Conservation (phyloP, 2,329 filamentous ascomycete species). For the Rugonectria rugulosa region DNA sequence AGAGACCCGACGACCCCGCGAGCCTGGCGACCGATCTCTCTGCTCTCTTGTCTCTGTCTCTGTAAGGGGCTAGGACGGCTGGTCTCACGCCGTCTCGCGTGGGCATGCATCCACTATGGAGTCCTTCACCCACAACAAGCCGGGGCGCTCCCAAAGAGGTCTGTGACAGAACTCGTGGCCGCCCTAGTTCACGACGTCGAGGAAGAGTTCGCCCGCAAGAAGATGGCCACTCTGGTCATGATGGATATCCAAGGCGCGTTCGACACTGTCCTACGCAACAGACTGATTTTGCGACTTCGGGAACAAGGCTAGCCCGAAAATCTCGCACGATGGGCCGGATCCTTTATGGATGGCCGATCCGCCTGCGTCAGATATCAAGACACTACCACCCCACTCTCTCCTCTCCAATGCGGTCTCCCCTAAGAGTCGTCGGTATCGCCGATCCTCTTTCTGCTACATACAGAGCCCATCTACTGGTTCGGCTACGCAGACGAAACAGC, state of each 20-base stretch:
- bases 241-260: conserved; percentile 30
- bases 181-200: conserved; percentile 31
- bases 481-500: conserved; percentile 31
- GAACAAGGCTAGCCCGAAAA: conserved; percentile 23
- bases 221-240: conserved; percentile 22
- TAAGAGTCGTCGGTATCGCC: conserved; percentile 21
- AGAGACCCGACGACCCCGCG: not conserved
- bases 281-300: not conserved
- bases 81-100: too few species aligned
- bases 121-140: too few species aligned
- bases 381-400: conserved; percentile 1
- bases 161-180: conserved; percentile 6
- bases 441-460: conserved; percentile 30
- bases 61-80: too few species aligned
- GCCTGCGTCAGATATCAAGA: conserved; percentile 2
- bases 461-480: conserved; percentile 25
- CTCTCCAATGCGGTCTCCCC: conserved; percentile 14
- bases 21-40: not conserved
- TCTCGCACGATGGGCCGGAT: conserved; percentile 19
- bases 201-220: conserved; percentile 17
- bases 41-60: too few species aligned
- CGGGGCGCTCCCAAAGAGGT: conserved; percentile 33
- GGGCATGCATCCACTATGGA: too few species aligned
- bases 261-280: not conserved
- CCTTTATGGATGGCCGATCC: conserved; percentile 18